A percentile compares a stretch with the other conserved stretches of the same genome.
Conservation (phyloP, 2,329 filamentous ascomycete genomes). For the Zymoseptoria tritici region DNA sequence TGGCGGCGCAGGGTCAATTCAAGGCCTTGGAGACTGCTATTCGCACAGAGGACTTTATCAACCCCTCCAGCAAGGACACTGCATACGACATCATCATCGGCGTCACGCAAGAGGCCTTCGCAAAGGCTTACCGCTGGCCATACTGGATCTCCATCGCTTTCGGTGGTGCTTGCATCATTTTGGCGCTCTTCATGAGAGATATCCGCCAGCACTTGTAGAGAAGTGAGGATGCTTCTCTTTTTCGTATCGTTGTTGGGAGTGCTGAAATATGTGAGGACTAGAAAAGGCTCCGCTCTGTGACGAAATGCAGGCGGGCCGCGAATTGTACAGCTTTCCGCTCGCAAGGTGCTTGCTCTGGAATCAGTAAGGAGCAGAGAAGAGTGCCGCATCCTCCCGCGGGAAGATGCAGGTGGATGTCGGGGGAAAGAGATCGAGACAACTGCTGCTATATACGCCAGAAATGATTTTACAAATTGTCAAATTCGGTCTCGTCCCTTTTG, state of each 20-base stretch:
- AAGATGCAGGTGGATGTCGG: neutral
- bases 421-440: neutral
- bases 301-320: neutral
- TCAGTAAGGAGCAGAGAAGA: neutral
- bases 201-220: constrained; percentile 27
- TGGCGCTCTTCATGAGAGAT: constrained; percentile 25
- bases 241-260: neutral
- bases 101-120: constrained; percentile 22
- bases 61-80: constrained; percentile 8
- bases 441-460: neutral
- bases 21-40: constrained; percentile 3
- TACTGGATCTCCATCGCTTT: constrained; percentile 30
- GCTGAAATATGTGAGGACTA: neutral
- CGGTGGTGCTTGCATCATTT: constrained; percentile 25
- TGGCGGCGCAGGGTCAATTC: constrained; percentile 18
- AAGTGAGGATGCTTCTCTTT: neutral
- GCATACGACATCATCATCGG: constrained; percentile 23
- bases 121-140: constrained; percentile 23
- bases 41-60: neutral
- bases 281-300: neutral
- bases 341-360: neutral
- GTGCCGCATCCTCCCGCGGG: neutral
- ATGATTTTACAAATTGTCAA: neutral
- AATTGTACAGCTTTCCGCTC: neutral
- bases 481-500: too few relatives aligned